Percentiles rank a stretch among this genome's conserved stretches.
Evolutionary conservation across 2,329 filamentous ascomycete species (phyloP).

Genomic region (Diaporthe aspalathi): DNA sequence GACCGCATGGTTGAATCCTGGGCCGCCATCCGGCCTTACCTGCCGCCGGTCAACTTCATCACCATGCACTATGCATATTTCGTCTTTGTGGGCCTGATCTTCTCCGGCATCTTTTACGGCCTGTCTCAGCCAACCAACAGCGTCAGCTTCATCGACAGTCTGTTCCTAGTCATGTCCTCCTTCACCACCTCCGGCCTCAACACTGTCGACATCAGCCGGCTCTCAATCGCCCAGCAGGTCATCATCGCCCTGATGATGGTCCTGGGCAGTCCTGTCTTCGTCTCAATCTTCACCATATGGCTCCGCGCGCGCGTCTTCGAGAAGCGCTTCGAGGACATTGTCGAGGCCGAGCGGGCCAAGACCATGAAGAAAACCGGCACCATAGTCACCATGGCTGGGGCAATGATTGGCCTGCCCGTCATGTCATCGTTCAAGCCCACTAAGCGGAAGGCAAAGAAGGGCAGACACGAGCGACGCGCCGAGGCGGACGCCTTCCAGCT

Average conservation of each 20-base stretch:
- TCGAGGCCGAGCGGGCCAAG: conserved; percentile 54
- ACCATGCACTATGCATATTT: conserved; percentile 76
- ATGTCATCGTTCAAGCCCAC: conserved; percentile 36
- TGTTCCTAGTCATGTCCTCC: conserved; percentile 73
- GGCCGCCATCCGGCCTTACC: conserved; percentile 32
- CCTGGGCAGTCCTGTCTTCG: conserved; percentile 72
- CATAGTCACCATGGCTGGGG: conserved; percentile 41
- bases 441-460: conserved; percentile 8
- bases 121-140: conserved; percentile 61
- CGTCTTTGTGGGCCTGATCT: conserved; percentile 62
- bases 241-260: conserved; percentile 73
- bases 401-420: conserved; percentile 43
- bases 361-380: conserved; percentile 42
- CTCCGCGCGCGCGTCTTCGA: conserved; percentile 73
- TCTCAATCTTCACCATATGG: conserved; percentile 71
- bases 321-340: conserved; percentile 66
- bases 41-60: conserved; percentile 68
- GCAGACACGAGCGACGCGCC: conserved; percentile 35
- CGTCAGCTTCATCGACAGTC: conserved; percentile 70
- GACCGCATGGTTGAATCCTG: conserved; percentile 25
- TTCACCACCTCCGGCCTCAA: conserved; percentile 75
- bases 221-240: conserved; percentile 75
- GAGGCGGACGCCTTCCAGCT: conserved; percentile 35
- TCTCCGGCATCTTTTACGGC: conserved; percentile 71
- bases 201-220: conserved; percentile 68